Percentiles rank a stretch among this genome's conserved stretches.
Conservation (phyloP, 805 yeast species). For the Nakazawaea ishiwadae region DNA sequence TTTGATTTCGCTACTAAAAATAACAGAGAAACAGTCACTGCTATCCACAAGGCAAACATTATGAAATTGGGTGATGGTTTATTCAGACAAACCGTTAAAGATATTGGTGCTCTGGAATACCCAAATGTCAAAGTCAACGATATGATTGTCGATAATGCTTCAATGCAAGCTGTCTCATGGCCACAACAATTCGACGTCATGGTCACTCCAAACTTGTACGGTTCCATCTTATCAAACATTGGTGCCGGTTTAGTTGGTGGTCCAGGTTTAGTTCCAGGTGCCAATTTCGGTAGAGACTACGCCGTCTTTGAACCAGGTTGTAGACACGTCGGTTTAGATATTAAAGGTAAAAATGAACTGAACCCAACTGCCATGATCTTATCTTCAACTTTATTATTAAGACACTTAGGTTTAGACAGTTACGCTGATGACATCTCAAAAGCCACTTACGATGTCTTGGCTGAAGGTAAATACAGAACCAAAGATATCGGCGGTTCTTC, state of each 20-base stretch:
- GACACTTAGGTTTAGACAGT: constrained; percentile 85
- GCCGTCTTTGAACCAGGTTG: constrained; percentile 99
- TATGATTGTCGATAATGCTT: constrained; percentile 97
- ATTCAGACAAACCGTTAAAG: constrained; percentile 89
- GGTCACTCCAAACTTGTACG: constrained; percentile 97
- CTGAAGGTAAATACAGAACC: constrained; percentile 83
- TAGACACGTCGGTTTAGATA: constrained; percentile 97
- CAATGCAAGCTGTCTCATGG: constrained; percentile 98
- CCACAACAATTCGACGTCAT: constrained; percentile 98
- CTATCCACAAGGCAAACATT: constrained; percentile 98
- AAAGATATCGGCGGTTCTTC: constrained; percentile 88
- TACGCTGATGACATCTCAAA: constrained; percentile 82
- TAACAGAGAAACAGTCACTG: constrained; percentile 89
- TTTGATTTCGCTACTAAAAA: constrained; percentile 92
- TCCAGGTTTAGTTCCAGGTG: constrained; percentile 98
- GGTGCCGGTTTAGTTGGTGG: constrained; percentile 98
- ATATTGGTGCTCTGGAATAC: constrained; percentile 79
- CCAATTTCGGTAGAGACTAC: constrained; percentile 94
- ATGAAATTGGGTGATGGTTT: constrained; percentile 99
- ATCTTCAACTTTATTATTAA: constrained; percentile 85
- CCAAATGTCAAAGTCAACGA: constrained; percentile 81
- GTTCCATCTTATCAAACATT: constrained; percentile 94
- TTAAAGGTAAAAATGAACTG: constrained; percentile 90
- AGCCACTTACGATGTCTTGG: constrained; percentile 87
- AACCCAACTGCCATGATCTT: constrained; percentile 98